Conservation (phyloP, 2,329 filamentous ascomycete species). For the Verticillium albo-atrum region DNA sequence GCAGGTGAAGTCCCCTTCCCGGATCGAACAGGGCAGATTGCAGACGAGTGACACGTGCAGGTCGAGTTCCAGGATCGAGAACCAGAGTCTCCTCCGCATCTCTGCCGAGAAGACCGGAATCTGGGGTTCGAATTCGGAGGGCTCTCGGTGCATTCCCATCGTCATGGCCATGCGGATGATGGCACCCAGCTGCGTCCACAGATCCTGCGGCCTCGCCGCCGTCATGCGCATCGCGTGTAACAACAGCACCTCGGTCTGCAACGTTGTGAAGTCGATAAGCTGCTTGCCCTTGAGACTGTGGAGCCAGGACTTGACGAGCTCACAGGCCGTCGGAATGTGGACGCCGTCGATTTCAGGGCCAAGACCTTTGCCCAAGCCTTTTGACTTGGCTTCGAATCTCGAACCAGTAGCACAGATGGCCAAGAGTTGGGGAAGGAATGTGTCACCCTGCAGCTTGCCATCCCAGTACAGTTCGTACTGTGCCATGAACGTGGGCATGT, state of each 20-base stretch:
- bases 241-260: slow-evolving; percentile 51
- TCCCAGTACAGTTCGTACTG: slow-evolving; percentile 51
- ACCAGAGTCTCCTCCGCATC: slow-evolving; percentile 51
- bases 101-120: slow-evolving; percentile 49
- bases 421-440: slow-evolving; percentile 49
- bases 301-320: slow-evolving; percentile 50
- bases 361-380: slow-evolving; percentile 28
- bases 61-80: slow-evolving; percentile 52
- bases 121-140: slow-evolving; percentile 45
- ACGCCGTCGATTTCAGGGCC: slow-evolving; percentile 39
- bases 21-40: slow-evolving; percentile 45
- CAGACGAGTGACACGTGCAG: slow-evolving; percentile 49
- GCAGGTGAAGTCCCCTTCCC: slow-evolving; percentile 50
- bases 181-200: slow-evolving; percentile 51
- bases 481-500: slow-evolving; percentile 45
- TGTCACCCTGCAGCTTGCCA: slow-evolving; percentile 38
- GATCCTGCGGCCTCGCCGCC: slow-evolving; percentile 40
- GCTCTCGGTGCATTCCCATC: slow-evolving; percentile 54
- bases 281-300: slow-evolving; percentile 48
- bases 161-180: slow-evolving; percentile 55
- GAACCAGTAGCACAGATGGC: slow-evolving; percentile 49
- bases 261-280: slow-evolving; percentile 44
- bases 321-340: slow-evolving; percentile 52
- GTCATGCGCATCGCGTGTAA: slow-evolving; percentile 49
- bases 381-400: slow-evolving; percentile 45